A percentile compares a stretch with the other conserved stretches of the same genome.
phyloP scores from a whole-genome alignment of 2,329 filamentous ascomycete species.

The Ophiosphaerella korrae region DNA sequence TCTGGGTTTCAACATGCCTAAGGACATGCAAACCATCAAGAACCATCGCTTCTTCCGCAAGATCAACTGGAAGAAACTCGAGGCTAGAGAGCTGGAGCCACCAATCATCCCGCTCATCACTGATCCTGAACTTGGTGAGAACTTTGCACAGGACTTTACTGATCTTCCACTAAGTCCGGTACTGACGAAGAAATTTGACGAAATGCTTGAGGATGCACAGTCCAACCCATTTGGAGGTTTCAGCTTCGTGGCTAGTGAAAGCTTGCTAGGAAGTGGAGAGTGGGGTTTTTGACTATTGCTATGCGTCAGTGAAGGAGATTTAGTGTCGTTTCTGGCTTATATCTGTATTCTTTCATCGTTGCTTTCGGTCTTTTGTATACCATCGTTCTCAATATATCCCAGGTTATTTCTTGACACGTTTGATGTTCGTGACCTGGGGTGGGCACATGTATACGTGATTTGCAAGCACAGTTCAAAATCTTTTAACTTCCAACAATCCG shows the following conservation, averaged over 20 bases:
- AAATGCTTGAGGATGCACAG: conserved; percentile 37
- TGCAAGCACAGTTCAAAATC: too few species aligned
- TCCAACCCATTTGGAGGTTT: conserved; percentile 59
- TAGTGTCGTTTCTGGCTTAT: conserved; percentile 1
- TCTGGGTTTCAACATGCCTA: conserved; percentile 84
- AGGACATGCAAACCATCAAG: conserved; percentile 85
- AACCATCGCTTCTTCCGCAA: conserved; percentile 95
- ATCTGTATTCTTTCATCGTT: not conserved
- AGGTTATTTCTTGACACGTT: too few species aligned
- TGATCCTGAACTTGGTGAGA: conserved; percentile 93
- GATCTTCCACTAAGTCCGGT: conserved; percentile 80
- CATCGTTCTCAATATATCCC: not conserved
- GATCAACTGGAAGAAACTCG: conserved; percentile 91
- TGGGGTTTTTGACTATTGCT: conserved; percentile 33
- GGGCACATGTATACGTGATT: too few species aligned
- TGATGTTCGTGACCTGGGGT: too few species aligned
- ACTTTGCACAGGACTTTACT: conserved; percentile 93
- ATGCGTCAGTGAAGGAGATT: not conserved
- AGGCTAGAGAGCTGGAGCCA: conserved; percentile 78
- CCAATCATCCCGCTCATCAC: conserved; percentile 94
- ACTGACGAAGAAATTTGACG: conserved; percentile 38
- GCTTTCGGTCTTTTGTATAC: not conserved
- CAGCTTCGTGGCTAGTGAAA: conserved; percentile 59
- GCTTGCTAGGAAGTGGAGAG: conserved; percentile 51
- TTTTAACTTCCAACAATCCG: too few species aligned